Conservation (phyloP, 495 filamentous ascomycete genomes). For the Diplogelasinospora grovesii region DNA sequence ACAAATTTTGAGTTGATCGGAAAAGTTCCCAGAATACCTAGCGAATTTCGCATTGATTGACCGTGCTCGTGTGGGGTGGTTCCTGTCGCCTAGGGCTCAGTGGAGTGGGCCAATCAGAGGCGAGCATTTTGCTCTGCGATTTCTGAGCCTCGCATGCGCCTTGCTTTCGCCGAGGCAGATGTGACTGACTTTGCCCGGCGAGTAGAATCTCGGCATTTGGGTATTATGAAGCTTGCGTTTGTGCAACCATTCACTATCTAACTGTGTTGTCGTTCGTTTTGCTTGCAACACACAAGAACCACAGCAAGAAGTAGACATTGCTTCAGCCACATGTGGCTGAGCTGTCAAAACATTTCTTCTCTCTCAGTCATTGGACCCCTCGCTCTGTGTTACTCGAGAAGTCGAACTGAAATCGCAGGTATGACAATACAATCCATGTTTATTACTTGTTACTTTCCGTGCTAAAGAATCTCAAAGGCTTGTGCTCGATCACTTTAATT, state of each 20-base stretch:
- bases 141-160: no score
- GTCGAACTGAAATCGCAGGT: constrained; percentile 2
- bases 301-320: neutral
- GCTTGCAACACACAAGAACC: neutral
- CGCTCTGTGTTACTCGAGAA: no score
- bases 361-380: no score
- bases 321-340: constrained; percentile 19
- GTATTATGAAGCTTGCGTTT: no score
- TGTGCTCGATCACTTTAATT: no score
- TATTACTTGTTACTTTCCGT: no score
- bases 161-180: no score
- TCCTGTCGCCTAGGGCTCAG: constrained; percentile 25
- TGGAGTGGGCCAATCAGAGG: constrained; percentile 14
- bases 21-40: constrained; percentile 14
- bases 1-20: constrained; percentile 5
- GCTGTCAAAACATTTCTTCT: neutral
- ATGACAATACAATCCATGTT: no score
- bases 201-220: constrained; percentile 1
- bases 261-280: no score
- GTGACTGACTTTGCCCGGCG: no score
- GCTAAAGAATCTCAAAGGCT: no score
- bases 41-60: constrained; percentile 25
- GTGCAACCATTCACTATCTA: no score
- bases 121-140: neutral
- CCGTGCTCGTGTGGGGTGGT: constrained; percentile 16